A percentile compares a stretch with the other conserved stretches of the same genome.
Conservation (phyloP, 176 grass and related monocot genomes). For the Paspalum vaginatum region DNA sequence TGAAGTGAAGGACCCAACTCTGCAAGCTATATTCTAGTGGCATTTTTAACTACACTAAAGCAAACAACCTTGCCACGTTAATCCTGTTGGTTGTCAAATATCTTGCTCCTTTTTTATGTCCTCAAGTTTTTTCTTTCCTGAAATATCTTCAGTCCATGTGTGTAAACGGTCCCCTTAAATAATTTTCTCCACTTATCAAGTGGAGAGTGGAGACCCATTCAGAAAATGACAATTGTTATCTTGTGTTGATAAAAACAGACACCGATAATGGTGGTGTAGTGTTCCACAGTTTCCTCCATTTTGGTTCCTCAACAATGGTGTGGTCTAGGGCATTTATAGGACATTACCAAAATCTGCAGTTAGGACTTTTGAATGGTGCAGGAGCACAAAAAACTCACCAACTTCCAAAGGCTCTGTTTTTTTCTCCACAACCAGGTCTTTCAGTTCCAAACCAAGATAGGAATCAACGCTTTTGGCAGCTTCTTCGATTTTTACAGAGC, state of each 20-base stretch:
- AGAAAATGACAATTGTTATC: background rate
- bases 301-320: conserved; percentile 4
- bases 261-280: background rate
- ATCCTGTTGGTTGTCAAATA: background rate
- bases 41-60: conserved; percentile 24
- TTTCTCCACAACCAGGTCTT: conserved; percentile 3
- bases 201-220: background rate
- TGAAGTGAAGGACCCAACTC: background rate
- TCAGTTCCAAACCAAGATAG: conserved; percentile 32
- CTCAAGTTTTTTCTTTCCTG: no score
- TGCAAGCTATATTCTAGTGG: background rate
- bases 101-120: conserved; percentile 16
- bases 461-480: conserved; percentile 23
- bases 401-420: conserved; percentile 38
- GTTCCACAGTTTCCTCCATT: background rate
- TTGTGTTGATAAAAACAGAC: conserved; percentile 18
- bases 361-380: conserved; percentile 27
- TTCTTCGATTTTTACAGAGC: background rate
- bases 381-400: conserved; percentile 40
- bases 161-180: background rate
- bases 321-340: background rate
- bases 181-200: conserved; percentile 26
- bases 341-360: background rate
- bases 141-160: no score
- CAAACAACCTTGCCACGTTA: conserved; percentile 26